Percentiles rank a stretch among this genome's conserved stretches.
These are phyloP conservation scores for Pneumocystis canis DNA, from an alignment of 1,139 yeast species.

Conservation along the genomic window DNA sequence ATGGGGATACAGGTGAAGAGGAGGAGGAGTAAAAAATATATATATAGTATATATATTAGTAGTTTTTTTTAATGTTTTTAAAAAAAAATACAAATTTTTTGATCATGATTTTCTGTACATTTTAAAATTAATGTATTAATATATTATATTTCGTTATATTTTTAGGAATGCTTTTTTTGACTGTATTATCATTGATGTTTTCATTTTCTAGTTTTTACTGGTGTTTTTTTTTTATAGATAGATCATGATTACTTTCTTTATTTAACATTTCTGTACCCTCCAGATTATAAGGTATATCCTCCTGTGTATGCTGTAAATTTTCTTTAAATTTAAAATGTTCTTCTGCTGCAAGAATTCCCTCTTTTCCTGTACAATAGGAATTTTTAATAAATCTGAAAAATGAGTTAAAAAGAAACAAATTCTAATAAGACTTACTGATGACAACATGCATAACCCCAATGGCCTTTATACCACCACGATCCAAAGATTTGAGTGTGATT, in stretches of 20 bases:
- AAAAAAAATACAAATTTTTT: too few species aligned
- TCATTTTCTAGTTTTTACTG: background rate
- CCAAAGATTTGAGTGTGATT: constrained; percentile 37
- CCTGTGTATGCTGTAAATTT: background rate
- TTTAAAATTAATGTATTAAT: constrained; percentile 3
- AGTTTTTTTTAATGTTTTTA: too few species aligned
- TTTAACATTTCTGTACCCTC: constrained; percentile 6
- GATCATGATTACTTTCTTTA: constrained; percentile 1
- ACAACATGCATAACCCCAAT: constrained; percentile 40
- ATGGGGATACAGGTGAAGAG: constrained; percentile 54
- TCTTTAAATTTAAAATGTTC: background rate
- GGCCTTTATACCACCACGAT: constrained; percentile 33
- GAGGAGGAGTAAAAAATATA: constrained; percentile 32
- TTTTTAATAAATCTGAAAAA: background rate
- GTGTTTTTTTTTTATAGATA: constrained; percentile 3
- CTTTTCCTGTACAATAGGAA: constrained; percentile 4
- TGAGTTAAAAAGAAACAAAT: background rate
- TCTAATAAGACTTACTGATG: constrained; percentile 17
- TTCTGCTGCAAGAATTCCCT: constrained; percentile 12
- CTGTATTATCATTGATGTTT: constrained; percentile 1
- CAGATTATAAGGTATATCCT: background rate
- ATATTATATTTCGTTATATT: too few species aligned
- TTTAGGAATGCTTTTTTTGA: background rate
- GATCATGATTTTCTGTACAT: constrained; percentile 5
- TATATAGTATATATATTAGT: too few species aligned